Evolutionary conservation across 2,329 filamentous ascomycete genomes (phyloP), one percentile per base, ranked within the genome.

Genomic region (Aaosphaeria arxii): DNA sequence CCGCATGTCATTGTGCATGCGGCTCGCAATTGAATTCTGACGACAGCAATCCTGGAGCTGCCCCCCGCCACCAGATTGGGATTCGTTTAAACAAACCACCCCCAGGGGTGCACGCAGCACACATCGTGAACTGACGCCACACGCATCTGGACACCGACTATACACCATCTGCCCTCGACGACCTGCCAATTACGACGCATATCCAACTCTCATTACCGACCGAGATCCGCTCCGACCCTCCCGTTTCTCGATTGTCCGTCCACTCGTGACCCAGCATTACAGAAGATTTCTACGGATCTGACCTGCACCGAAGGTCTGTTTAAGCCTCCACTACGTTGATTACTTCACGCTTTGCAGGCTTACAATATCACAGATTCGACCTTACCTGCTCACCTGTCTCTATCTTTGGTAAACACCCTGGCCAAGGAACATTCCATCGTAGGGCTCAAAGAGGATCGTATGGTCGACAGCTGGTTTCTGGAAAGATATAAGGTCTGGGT

Each of bases 1-100:
- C n/a, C n/a, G 33, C 33, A 45, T 45, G 47, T 49, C 47, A 54
- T 54, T 42, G 49, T 60, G 54, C 54, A 57, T 66, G 65, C 53
- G 62, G 63, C 65, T 69, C 62, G 59, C 52, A 58, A 60, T 59
- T 67, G 66, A 61, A 57, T 60, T 70, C 64, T 69, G 58, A 70
- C 64, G 63, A 64, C 63, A 67, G 59, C 65, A 66, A 38, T 48
- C 54, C 44, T 57, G 57, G 51, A 54, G 51, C 17, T 24, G 17
- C 50, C 48, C 58, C 55, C 55, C 53, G 52, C 53, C 54, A 50
- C 56, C 53, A 42, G 42, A 47, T 56, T 52, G 44, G 43, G 40
- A 43, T 48, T 49, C 44, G 30, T 50, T 57, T 51, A 43, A 48
- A 51, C 17, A 24, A 24, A 47, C 45, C 45, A 46, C 9, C 48